phyloP scores from a whole-genome alignment of 2,329 filamentous ascomycete genomes.

The Aspergillus nomiae region DNA sequence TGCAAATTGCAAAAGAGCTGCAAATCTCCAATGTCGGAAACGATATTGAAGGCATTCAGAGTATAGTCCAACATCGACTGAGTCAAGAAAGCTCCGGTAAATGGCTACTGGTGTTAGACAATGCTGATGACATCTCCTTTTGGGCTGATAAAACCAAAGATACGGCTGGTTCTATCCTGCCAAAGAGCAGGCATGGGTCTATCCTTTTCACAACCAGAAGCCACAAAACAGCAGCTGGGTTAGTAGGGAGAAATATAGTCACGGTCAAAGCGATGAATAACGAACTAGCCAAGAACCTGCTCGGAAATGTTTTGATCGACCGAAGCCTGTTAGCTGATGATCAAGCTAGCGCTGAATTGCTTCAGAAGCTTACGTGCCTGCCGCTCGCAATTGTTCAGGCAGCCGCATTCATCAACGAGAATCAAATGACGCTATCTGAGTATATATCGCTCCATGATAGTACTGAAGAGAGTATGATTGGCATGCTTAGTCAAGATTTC shows the following conservation, averaged over 20 bases:
- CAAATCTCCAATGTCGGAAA: background rate
- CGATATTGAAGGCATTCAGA: background rate
- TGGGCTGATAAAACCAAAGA: background rate
- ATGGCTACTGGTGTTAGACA: background rate
- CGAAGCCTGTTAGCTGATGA: background rate
- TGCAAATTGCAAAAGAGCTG: background rate
- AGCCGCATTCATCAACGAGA: background rate
- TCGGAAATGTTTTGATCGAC: background rate
- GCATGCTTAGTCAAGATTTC: constrained; percentile 2
- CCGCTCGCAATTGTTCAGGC: constrained; percentile 1
- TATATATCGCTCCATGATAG: background rate
- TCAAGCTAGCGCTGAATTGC: background rate
- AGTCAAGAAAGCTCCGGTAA: background rate
- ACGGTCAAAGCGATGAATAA: background rate
- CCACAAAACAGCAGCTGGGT: background rate
- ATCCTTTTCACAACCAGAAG: constrained; percentile 1
- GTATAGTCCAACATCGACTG: background rate
- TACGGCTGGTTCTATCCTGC: background rate
- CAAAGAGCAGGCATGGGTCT: background rate
- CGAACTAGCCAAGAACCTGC: background rate
- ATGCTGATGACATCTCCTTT: background rate
- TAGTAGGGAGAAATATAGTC: background rate
- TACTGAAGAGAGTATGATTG: background rate
- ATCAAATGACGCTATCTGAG: background rate
- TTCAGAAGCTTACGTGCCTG: background rate